Evolutionary conservation across 371 early-diverging fungal genomes (phyloP).

Genomic region (Rhizopus delemar): DNA sequence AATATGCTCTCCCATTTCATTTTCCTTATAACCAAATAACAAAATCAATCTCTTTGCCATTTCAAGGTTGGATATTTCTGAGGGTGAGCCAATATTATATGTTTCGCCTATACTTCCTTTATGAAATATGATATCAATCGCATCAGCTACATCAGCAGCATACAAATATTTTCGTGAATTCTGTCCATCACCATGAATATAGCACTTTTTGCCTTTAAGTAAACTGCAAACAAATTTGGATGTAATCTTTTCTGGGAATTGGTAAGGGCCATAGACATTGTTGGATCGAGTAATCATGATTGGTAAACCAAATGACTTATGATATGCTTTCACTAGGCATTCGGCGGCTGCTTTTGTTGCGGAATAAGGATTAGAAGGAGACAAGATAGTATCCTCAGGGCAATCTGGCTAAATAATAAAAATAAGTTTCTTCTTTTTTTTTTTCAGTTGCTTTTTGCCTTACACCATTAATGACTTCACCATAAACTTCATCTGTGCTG

Average conservation of each 20-base stretch:
- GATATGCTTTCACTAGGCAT: constrained; percentile 78
- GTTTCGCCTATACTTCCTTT: constrained; percentile 69
- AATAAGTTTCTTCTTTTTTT: too few species aligned
- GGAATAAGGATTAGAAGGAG: constrained; percentile 86
- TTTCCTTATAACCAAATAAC: constrained; percentile 49
- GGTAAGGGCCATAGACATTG: constrained; percentile 86
- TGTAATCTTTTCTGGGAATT: constrained; percentile 88
- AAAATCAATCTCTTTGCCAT: constrained; percentile 67
- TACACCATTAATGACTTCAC: constrained; percentile 67
- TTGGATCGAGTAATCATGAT: constrained; percentile 83
- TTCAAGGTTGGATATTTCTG: constrained; percentile 75
- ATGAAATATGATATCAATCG: constrained; percentile 73
- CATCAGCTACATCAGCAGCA: constrained; percentile 77
- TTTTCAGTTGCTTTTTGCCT: constrained; percentile 5
- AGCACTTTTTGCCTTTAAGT: constrained; percentile 62
- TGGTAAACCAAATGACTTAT: constrained; percentile 80
- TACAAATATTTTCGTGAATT: constrained; percentile 81
- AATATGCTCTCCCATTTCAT: constrained; percentile 42
- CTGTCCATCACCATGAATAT: constrained; percentile 80
- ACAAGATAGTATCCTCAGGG: constrained; percentile 68
- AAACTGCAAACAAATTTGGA: constrained; percentile 84
- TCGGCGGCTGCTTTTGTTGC: constrained; percentile 92
- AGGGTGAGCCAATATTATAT: constrained; percentile 83
- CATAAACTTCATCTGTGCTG: constrained; percentile 89
- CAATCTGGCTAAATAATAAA: constrained; percentile 57